Percentiles rank a stretch among this genome's conserved stretches.
phyloP scores from a whole-genome alignment of 495 filamentous ascomycete species.

The Viridothelium virens region DNA sequence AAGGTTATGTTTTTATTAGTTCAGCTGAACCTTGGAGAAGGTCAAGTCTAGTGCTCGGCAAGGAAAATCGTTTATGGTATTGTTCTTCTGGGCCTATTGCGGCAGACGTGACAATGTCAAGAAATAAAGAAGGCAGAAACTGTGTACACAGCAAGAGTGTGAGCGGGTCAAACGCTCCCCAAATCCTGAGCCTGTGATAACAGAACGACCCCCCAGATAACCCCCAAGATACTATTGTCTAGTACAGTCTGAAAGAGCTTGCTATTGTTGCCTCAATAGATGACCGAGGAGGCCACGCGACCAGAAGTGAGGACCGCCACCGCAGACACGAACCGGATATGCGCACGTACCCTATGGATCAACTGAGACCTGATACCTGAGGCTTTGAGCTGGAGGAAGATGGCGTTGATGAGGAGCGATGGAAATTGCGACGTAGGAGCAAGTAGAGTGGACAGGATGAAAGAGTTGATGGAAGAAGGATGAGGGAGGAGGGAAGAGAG shows the following conservation, averaged over 20 bases:
- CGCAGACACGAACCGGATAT: background rate
- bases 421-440: background rate
- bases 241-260: background rate
- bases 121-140: slow-evolving; percentile 7
- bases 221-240: background rate
- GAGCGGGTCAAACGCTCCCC: background rate
- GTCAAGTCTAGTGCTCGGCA: slow-evolving; percentile 2
- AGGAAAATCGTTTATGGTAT: slow-evolving; percentile 9
- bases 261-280: slow-evolving; percentile 11
- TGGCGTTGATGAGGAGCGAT: background rate
- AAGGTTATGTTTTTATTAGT: background rate
- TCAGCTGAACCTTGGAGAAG: background rate
- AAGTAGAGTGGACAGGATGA: background rate
- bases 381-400: background rate
- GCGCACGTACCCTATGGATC: background rate
- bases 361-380: background rate
- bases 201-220: background rate
- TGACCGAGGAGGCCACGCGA: slow-evolving; percentile 9
- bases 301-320: slow-evolving; percentile 6
- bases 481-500: background rate
- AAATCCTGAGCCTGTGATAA: slow-evolving; percentile 8
- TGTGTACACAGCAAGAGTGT: slow-evolving; percentile 11
- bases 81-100: slow-evolving; percentile 7
- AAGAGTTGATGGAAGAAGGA: background rate
- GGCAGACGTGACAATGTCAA: background rate